Base-by-base conservation (phyloP, 129 eudicot genomes). In the Flaveria robusta region DNA sequence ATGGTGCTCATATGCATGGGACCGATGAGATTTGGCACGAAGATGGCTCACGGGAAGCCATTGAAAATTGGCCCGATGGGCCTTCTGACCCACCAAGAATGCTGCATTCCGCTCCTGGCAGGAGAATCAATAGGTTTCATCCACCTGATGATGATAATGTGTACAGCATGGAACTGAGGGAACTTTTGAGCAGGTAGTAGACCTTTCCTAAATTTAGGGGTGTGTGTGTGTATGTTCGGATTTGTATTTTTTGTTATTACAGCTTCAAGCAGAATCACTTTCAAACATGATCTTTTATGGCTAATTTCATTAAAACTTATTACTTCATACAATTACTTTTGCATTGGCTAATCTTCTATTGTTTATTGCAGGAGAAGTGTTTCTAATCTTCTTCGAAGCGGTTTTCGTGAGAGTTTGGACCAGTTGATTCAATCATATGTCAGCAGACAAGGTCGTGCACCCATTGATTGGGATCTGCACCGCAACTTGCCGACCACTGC, bases 161-260 rank as follows among this genome's bases (percentile, higher is more conserved):
- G 70, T 95, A 95, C 81, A 95, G 96, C 80, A 95, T 91, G 97
- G 99, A 95, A 83, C 97, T 95, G 75, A 84, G 99, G 86, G 99
- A 95, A 80, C 96, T 95, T 65, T 76, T 95, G 45, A 88, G 99
- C 96, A 89, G 99, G 99, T 95, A 78, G 43, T 5, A 75, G 42
- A 46, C 69, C 50, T 65, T 29, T 37, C 7, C 8, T 37, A 66
- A 37, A 59, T 10, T 20, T 6, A 4, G 10, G 7, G 66, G 68
- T 37, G 20, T 23, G 66, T n/a, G 16, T 11, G 37, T 27, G 9
- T n/a, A 5, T 24, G 29, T 8, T 19, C 31, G 47, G 47, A 6
- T 31, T 66, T 47, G 26, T 39, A 16, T 34, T 34, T 65, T 39
- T 66, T 29, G n/a, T 66, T 7, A 5, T 42, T 68, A 42, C 14